Conservation (phyloP, 2,329 filamentous ascomycete genomes). For the Phyllosticta capitalensis region DNA sequence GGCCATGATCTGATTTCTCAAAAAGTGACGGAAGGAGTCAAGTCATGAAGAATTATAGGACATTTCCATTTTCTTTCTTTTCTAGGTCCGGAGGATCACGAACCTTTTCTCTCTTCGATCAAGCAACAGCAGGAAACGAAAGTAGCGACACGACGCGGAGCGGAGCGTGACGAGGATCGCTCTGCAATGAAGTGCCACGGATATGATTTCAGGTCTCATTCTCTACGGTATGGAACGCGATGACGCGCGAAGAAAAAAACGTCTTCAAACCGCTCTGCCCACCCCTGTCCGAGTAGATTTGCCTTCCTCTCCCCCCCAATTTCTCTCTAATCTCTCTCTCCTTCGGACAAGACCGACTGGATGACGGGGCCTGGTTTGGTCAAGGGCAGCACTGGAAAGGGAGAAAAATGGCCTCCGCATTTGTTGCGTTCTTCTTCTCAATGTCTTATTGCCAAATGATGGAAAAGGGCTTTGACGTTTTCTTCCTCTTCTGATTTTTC, state of each 20-base stretch:
- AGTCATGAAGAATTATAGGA: not conserved
- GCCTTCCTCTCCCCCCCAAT: not conserved
- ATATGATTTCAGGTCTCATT: not conserved
- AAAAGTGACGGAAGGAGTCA: not conserved
- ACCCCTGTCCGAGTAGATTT: not conserved
- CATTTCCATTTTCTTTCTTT: not conserved
- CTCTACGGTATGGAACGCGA: not conserved
- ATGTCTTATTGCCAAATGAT: not conserved
- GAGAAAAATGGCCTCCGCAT: not conserved
- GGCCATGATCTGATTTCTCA: conserved; percentile 8
- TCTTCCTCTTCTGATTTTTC: not conserved
- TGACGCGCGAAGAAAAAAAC: not conserved
- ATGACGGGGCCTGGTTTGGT: not conserved
- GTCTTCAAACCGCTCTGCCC: not conserved
- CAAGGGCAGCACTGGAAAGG: not conserved
- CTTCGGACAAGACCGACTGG: not conserved
- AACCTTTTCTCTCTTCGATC: not conserved
- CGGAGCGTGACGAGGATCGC: not conserved
- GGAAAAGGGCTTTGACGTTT: not conserved
- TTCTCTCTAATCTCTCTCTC: not conserved
- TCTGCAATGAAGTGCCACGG: conserved; percentile 1
- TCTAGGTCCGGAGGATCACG: not conserved
- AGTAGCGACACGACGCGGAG: not conserved
- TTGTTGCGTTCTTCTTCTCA: not conserved
- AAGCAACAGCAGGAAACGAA: not conserved